phyloP scores from a whole-genome alignment of 176 grass and related monocot species.

The sorghum (Sorghum bicolor) region DNA sequence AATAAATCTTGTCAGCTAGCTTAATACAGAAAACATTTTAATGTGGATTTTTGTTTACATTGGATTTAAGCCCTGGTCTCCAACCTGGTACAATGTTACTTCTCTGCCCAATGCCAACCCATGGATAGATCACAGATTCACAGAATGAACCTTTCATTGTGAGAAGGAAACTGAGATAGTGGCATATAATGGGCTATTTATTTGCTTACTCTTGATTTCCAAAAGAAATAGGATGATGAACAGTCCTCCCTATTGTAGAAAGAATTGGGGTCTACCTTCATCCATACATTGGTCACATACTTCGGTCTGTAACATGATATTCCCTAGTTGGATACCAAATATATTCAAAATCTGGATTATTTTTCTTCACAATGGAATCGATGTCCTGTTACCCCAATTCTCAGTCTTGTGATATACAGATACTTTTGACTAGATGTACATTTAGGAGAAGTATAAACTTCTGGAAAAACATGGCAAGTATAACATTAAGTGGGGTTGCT shows the following conservation, averaged over 20 bases:
- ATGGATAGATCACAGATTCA: no score
- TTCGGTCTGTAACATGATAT: background rate
- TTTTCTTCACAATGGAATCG: background rate
- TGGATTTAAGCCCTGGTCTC: no score
- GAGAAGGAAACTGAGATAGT: no score
- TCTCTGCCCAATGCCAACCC: no score
- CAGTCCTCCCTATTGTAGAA: background rate
- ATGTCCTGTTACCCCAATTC: background rate
- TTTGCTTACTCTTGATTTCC: no score
- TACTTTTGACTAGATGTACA: background rate
- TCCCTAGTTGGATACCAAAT: background rate
- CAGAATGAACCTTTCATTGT: no score
- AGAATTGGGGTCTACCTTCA: slow-evolving; percentile 65
- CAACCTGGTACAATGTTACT: no score
- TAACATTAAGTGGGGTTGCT: background rate
- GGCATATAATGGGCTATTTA: no score
- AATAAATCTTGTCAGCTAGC: no score
- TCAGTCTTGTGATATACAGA: background rate
- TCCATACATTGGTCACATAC: slow-evolving; percentile 16
- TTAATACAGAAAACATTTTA: no score
- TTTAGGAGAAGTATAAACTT: background rate
- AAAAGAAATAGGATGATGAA: no score
- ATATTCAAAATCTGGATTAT: background rate
- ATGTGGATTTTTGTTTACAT: no score
- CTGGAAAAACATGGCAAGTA: background rate